Conservation (phyloP, 75 land plant species). For the Selaginella tamariscina region DNA sequence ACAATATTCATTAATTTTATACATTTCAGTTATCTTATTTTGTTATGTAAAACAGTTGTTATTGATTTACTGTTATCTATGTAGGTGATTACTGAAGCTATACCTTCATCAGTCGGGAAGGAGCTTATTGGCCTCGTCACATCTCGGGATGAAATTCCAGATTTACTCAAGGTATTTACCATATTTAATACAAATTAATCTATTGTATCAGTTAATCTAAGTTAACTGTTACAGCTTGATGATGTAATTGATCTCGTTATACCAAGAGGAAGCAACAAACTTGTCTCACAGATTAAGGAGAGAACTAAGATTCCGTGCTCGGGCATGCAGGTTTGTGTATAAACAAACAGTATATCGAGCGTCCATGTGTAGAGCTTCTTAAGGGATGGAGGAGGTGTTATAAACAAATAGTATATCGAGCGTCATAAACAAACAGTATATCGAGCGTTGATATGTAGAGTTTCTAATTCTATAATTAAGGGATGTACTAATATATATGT, state of each 20-base stretch:
- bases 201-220: not conserved
- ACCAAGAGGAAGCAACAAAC: conserved; percentile 91
- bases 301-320: conserved; percentile 95
- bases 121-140: conserved; percentile 87
- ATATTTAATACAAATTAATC: not conserved
- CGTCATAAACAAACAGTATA: no score
- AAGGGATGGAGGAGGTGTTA: not conserved
- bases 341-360: not conserved
- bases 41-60: not conserved
- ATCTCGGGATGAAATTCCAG: conserved; percentile 86
- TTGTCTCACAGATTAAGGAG: conserved; percentile 77
- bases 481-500: no score
- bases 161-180: conserved; percentile 65
- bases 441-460: no score
- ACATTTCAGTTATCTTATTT: no score
- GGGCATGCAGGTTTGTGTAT: conserved; percentile 75
- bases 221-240: conserved; percentile 52
- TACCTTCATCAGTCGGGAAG: conserved; percentile 71
- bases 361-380: not conserved
- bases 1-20: no score
- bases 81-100: conserved; percentile 75
- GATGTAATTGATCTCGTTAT: conserved; percentile 98
- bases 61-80: not conserved
- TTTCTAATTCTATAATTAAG: no score
- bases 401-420: not conserved